Evolutionary conservation across 176 grass and related monocot genomes (phyloP).

Genomic region (barley (Hordeum vulgare)): MorexV3_pseudomolecules_assembly NC_058524.1:140274688-140275187

Average conservation of each 20-base stretch:
- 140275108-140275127: too few species aligned
- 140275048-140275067: too few species aligned
- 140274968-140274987: not conserved
- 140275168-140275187: too few species aligned
- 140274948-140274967: constrained; percentile 2
- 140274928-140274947: not conserved
- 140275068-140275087: too few species aligned
- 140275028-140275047: too few species aligned
- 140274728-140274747: constrained; percentile 64
- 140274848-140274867: not conserved
- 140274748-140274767: constrained; percentile 60
- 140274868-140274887: constrained; percentile 9
- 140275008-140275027: too few species aligned
- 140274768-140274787: constrained; percentile 58
- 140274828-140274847: constrained; percentile 39
- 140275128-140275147: too few species aligned
- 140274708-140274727: constrained; percentile 54
- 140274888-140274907: not conserved
- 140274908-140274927: constrained; percentile 26
- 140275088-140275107: too few species aligned
- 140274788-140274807: constrained; percentile 68
- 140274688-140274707: constrained; percentile 39
- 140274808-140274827: constrained; percentile 50
- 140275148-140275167: too few species aligned
- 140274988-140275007: not conserved